Base-by-base conservation (phyloP, 768 basidiomycete genomes). In the Amanita rubescens region DNA sequence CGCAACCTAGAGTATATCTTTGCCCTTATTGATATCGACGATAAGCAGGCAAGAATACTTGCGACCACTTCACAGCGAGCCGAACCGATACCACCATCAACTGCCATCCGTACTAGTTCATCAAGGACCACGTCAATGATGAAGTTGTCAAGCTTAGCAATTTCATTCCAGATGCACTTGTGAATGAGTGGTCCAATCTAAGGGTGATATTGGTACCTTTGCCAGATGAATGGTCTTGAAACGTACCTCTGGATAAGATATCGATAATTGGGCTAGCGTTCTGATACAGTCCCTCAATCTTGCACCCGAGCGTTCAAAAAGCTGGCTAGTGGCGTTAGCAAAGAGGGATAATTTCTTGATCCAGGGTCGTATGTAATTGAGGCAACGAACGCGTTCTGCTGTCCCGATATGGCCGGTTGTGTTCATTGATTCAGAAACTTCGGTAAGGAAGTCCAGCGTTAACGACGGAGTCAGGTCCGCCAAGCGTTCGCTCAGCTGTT, bases 351-450 rank as follows among this genome's bases (percentile, higher is more conserved):
- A 73, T 61, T 94, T 94, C 64, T 78, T 83, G 38, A 95, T 79
- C 94, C 93, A 96, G 3, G 94, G 92, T 37, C 78, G 81, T 75
- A 95, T 76, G 62, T 92, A 94, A 55, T 87, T 82, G 19, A 94
- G 65, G 61, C 85, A 91, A 55, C 77, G 79, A 37, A 89, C 81
- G 35, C 84, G 82, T 45, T 87, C 84, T 1, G 69, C 75, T 62
- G 63, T 57, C 2, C 60, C 63, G 5, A 63, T 55, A 58, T 70
- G 69, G 56, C 64, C 75, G 74, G 71, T 76, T 43, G 73, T 71
- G n/a, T 73, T 69, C 74, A 89, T 81, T 2, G 82, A 79, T 0
- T 77, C 77, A 30, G 80, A 80, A 25, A 94, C 88, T 67, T 94
- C 93, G n/a, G 84, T 80, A 50, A 94, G 72, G 67, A 95, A 90